A percentile compares a stretch with the other conserved stretches of the same genome.
These are phyloP conservation scores for Linum trigynum DNA, from an alignment of 345 rosid species.

Conservation along the genomic window DNA sequence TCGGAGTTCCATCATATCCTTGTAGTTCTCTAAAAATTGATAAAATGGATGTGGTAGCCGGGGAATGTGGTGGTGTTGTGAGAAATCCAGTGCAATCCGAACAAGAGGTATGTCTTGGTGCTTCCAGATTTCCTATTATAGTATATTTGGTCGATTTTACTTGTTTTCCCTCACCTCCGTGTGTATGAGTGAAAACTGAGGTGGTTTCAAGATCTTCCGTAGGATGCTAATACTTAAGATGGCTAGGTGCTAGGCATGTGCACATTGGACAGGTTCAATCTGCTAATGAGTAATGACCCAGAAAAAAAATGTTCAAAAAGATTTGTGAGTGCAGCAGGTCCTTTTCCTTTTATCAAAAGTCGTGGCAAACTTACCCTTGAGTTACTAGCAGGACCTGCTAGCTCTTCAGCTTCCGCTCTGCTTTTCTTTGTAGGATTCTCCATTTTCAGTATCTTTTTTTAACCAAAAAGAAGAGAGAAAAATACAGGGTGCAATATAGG, in stretches of 20 bases:
- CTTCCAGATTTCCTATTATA: conserved; percentile 5
- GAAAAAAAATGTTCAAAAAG: background rate
- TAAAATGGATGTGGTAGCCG: conserved; percentile 9
- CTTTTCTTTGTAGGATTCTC: too few species aligned
- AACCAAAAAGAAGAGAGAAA: too few species aligned
- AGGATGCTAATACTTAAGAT: background rate
- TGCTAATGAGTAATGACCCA: background rate
- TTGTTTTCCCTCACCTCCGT: background rate
- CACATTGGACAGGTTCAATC: background rate
- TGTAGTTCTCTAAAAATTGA: conserved; percentile 29
- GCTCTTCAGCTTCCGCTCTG: too few species aligned
- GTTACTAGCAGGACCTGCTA: too few species aligned
- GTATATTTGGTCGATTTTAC: background rate
- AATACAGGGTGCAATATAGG: too few species aligned
- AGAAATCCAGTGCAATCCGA: conserved; percentile 19
- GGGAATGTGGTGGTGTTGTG: conserved; percentile 21
- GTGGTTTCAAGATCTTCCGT: background rate
- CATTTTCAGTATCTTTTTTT: too few species aligned
- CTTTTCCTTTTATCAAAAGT: too few species aligned
- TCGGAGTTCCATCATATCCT: conserved; percentile 24
- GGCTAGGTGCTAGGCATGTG: background rate
- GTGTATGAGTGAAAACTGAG: background rate
- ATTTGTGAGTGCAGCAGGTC: background rate
- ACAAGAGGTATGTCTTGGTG: conserved; percentile 37
- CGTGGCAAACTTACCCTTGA: too few species aligned